phyloP scores from a whole-genome alignment of 2,329 filamentous ascomycete genomes.

The Cercospora sesami region DNA sequence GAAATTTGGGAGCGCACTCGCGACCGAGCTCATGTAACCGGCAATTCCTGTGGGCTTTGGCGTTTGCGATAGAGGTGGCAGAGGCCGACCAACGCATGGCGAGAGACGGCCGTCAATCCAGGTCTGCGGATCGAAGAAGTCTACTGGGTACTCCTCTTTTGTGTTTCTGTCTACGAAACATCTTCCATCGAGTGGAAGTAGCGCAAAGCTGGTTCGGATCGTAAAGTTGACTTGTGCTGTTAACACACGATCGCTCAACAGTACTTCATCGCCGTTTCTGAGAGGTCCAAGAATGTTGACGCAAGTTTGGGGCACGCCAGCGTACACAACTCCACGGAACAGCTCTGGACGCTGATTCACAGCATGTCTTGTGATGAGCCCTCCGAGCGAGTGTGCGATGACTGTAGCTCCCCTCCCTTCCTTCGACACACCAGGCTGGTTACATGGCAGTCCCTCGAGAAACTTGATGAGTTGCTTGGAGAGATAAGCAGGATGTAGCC shows the following conservation, averaged over 20 bases:
- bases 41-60: conserved; percentile 44
- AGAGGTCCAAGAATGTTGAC: conserved; percentile 89
- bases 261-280: conserved; percentile 86
- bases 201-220: conserved; percentile 78
- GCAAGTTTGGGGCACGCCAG: conserved; percentile 79
- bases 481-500: conserved; percentile 75
- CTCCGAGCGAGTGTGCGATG: conserved; percentile 83
- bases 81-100: conserved; percentile 69
- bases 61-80: conserved; percentile 55
- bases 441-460: conserved; percentile 72
- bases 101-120: conserved; percentile 80
- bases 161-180: conserved; percentile 85
- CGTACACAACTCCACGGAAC: conserved; percentile 82
- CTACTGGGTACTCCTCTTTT: conserved; percentile 74
- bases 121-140: conserved; percentile 77
- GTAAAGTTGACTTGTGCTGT: conserved; percentile 94
- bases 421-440: conserved; percentile 56
- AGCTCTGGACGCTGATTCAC: conserved; percentile 83
- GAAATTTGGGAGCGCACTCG: conserved; percentile 45
- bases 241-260: conserved; percentile 83
- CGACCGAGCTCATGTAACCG: conserved; percentile 50
- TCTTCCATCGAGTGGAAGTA: conserved; percentile 81
- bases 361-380: conserved; percentile 81
- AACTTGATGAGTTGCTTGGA: conserved; percentile 71
- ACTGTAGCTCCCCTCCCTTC: conserved; percentile 71